Conservation (phyloP, 148 eudicot genomes). For the Linanthus parryae region DNA sequence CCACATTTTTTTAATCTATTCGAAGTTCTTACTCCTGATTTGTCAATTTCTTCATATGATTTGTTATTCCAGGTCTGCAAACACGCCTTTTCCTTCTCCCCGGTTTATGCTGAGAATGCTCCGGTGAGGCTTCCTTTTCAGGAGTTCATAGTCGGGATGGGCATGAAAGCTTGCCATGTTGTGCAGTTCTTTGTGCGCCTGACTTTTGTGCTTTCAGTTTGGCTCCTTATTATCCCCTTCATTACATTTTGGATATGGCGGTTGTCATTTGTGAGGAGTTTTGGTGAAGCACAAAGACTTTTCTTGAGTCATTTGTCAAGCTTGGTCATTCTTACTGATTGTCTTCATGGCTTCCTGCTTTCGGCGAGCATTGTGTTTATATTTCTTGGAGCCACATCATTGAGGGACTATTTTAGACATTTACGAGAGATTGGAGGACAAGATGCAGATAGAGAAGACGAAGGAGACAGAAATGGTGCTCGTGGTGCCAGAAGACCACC, state of each 20-base stretch:
- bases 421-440: constrained; percentile 74
- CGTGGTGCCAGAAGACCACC: constrained; percentile 72
- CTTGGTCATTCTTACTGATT: constrained; percentile 69
- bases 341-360: constrained; percentile 88
- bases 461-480: constrained; percentile 78
- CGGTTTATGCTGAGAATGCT: constrained; percentile 84
- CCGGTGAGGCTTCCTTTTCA: constrained; percentile 79
- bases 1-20: no score
- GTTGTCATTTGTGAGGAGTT: constrained; percentile 71
- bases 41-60: neutral
- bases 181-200: constrained; percentile 83
- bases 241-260: constrained; percentile 98
- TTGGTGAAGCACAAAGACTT: constrained; percentile 67
- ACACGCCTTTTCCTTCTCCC: constrained; percentile 84
- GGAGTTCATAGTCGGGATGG: constrained; percentile 77
- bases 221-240: constrained; percentile 91
- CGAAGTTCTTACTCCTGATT: no score
- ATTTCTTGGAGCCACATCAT: constrained; percentile 82
- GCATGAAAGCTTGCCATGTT: constrained; percentile 72
- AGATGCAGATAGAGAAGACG: constrained; percentile 85
- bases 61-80: constrained; percentile 76
- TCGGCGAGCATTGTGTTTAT: constrained; percentile 89
- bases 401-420: constrained; percentile 87
- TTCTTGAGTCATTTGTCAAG: constrained; percentile 74
- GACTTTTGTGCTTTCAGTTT: constrained; percentile 81